These are phyloP conservation scores for Nothomitra cinnamomea DNA, from an alignment of 2,329 filamentous ascomycete species.

Conservation along the genomic window DNA sequence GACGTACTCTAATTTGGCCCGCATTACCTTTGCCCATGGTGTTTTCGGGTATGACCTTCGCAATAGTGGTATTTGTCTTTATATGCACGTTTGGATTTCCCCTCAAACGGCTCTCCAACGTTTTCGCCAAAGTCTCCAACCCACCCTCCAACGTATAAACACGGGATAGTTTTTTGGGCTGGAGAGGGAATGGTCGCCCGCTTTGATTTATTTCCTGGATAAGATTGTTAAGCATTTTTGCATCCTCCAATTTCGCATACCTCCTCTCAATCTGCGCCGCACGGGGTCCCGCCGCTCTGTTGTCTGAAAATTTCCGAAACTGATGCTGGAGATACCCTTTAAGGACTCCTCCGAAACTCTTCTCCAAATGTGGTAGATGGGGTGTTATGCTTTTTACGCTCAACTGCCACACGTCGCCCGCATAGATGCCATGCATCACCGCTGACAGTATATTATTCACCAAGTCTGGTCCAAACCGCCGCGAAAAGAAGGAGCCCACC, in stretches of 20 bases:
- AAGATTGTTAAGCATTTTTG: slow-evolving; percentile 9
- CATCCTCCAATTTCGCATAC: slow-evolving; percentile 12
- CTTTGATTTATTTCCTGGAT: slow-evolving; percentile 6
- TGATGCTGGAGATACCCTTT: no score
- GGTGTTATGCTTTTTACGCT: slow-evolving; percentile 52
- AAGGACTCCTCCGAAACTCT: no score
- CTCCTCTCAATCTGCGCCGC: no score
- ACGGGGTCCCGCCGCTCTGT: no score
- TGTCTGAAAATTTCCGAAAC: no score
- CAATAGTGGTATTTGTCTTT: slow-evolving; percentile 31
- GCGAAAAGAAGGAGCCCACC: slow-evolving; percentile 46
- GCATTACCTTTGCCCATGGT: neutral
- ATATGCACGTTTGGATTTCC: slow-evolving; percentile 43
- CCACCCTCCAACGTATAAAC: slow-evolving; percentile 38
- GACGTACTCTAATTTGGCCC: neutral
- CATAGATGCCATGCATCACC: slow-evolving; percentile 74
- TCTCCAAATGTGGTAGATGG: slow-evolving; percentile 21
- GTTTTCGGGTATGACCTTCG: slow-evolving; percentile 20
- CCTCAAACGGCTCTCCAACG: slow-evolving; percentile 34
- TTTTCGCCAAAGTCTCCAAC: slow-evolving; percentile 42
- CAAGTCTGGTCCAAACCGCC: slow-evolving; percentile 35
- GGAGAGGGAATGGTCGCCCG: no score
- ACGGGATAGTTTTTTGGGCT: slow-evolving; percentile 5
- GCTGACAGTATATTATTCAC: slow-evolving; percentile 63
- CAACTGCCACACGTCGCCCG: slow-evolving; percentile 68